Evolutionary conservation across 768 basidiomycete species (phyloP), one percentile per base, ranked within the genome.

Genomic region (Amanita exitialis): DNA sequence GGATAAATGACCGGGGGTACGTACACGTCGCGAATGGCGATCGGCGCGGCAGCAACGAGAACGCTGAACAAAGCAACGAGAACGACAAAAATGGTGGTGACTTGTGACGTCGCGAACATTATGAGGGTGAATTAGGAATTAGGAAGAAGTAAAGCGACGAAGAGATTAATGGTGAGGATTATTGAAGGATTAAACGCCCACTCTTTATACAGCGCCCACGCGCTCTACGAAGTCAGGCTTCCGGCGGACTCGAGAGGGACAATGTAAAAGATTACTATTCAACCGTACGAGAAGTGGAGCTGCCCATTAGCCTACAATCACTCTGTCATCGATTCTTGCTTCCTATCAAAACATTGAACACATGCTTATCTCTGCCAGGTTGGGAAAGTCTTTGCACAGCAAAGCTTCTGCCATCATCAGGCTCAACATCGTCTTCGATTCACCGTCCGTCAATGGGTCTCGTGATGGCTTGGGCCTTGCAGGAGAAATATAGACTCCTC

Each of bases 1-100:
- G 67, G 67, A 13, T 53, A 49, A 25, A 61, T 27, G 28, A 68
- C 61, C 18, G 62, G 64, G 6, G 66, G 66, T 25, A 62, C 62
- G 56, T 63, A 67, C 27, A 67, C 66, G 54, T 67, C 66, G 53
- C 64, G 62, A 28, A 50, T 20, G 38, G 21, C 44, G 37, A 64
- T 47, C 13, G 66, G 66, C 28, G 61, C 63, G 49, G 59, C 59
- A 48, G 56, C 52, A 38, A 55, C 59, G 54, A 62, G 52, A 34
- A 60, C 57, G 43, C 60, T 36, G 57, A 65, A 57, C 50, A 62
- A 18, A 18, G 50, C 35, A 47, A 60, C 38, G 39, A 63, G 36
- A 50, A 57, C 52, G 41, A 56, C 44, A 52, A 53, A 28, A 16
- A 58, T 54, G 18, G 53, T 57, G 50, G 56, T 51, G 53, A 49